phyloP scores from a whole-genome alignment of 768 basidiomycete species.

The Hypsizygus marmoreus region DNA sequence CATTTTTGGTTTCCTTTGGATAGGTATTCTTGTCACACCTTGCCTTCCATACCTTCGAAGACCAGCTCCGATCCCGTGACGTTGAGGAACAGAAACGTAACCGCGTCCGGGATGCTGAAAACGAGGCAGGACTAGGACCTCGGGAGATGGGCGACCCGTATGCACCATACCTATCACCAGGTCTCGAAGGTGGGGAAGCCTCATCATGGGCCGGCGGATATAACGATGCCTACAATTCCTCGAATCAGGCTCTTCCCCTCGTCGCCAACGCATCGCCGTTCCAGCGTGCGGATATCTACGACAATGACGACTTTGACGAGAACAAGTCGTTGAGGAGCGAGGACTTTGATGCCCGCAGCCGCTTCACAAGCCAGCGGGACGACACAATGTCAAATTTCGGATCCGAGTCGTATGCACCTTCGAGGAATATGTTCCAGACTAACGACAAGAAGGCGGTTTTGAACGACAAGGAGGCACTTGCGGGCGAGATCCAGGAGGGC shows the following conservation, averaged over 20 bases:
- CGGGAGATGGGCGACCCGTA: conserved; percentile 67
- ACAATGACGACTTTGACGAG: conserved; percentile 74
- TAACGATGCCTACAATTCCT: conserved; percentile 56
- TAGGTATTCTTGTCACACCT: conserved; percentile 88
- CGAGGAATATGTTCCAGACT: conserved; percentile 93
- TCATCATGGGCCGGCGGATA: conserved; percentile 41
- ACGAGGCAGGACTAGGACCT: conserved; percentile 65
- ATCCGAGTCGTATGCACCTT: conserved; percentile 92
- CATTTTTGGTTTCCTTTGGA: conserved; percentile 4
- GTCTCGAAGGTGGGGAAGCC: conserved; percentile 39
- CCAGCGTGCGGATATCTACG: conserved; percentile 73
- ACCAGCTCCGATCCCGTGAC: conserved; percentile 80
- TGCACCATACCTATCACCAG: conserved; percentile 69
- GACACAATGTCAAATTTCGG: conserved; percentile 83
- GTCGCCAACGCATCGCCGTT: conserved; percentile 83
- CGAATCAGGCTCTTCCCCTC: conserved; percentile 78
- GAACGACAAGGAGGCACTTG: conserved; percentile 79
- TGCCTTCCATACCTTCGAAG: conserved; percentile 88
- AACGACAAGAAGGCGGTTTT: conserved; percentile 66
- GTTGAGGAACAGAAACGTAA: conserved; percentile 86
- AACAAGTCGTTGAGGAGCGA: conserved; percentile 72
- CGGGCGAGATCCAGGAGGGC: conserved; percentile 84
- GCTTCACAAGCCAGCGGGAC: conserved; percentile 75
- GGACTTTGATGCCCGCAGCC: conserved; percentile 79
- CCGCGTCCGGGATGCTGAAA: conserved; percentile 73